These are phyloP conservation scores for Psilocybe subaeruginosa DNA, from an alignment of 768 basidiomycete species.

Conservation along the genomic window DNA sequence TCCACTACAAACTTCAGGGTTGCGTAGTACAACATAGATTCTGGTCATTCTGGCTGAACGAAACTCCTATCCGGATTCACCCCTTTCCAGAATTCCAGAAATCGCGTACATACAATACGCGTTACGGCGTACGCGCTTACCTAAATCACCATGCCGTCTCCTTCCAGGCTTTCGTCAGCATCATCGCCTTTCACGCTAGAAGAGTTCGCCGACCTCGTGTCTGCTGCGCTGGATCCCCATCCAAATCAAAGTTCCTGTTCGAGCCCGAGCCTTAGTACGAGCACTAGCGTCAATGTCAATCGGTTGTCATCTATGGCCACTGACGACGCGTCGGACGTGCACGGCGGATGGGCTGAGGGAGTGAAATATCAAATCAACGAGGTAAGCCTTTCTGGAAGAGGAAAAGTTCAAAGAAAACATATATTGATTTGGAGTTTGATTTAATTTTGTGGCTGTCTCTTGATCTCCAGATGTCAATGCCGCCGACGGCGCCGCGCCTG, in stretches of 20 bases:
- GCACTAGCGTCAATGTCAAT: not conserved
- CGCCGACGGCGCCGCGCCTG: not conserved
- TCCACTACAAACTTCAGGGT: not conserved
- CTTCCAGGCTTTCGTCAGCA: not conserved
- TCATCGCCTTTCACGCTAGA: conserved; percentile 8
- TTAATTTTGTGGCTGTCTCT: not conserved
- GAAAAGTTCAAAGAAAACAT: not conserved
- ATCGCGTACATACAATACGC: not conserved
- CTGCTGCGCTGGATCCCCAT: conserved; percentile 3
- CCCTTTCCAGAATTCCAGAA: not conserved
- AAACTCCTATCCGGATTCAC: too few species aligned
- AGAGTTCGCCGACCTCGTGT: conserved; percentile 14
- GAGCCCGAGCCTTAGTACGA: not conserved
- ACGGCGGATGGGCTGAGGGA: not conserved
- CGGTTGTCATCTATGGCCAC: not conserved
- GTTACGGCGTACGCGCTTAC: not conserved
- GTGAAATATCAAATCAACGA: not conserved
- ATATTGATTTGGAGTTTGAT: not conserved
- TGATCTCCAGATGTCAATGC: not conserved
- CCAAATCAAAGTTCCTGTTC: not conserved
- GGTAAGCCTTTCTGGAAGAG: not conserved
- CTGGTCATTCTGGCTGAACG: too few species aligned
- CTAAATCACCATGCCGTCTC: not conserved
- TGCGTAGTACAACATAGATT: too few species aligned
- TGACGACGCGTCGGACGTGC: not conserved